A percentile compares a stretch with the other conserved stretches of the same genome.
Conservation (phyloP, 768 basidiomycete genomes). For the Boletus barrowsii region DNA sequence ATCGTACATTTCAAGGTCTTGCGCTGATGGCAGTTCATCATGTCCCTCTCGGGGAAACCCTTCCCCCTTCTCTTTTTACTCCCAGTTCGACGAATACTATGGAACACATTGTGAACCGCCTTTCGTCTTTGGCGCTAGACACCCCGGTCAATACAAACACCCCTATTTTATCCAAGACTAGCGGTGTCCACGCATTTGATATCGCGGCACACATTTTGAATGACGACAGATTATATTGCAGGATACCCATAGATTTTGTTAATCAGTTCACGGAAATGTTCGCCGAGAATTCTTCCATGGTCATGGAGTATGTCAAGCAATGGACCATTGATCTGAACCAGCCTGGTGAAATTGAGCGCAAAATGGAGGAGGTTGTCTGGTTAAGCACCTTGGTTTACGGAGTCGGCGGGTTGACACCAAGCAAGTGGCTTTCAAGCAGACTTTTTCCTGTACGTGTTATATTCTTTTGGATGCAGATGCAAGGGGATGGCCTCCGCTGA, state of each 20-base stretch:
- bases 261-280: constrained; percentile 14
- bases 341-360: constrained; percentile 43
- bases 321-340: constrained; percentile 42
- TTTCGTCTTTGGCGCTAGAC: constrained; percentile 12
- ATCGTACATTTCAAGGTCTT: constrained; percentile 18
- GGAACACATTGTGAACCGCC: not conserved
- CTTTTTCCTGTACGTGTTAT: constrained; percentile 50
- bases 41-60: constrained; percentile 37
- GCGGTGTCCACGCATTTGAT: constrained; percentile 38
- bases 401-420: constrained; percentile 53
- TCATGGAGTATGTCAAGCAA: constrained; percentile 29
- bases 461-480: not conserved
- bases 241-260: constrained; percentile 13
- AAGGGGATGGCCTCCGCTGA: not conserved
- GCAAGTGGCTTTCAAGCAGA: constrained; percentile 39
- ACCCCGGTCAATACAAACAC: not conserved
- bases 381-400: constrained; percentile 52
- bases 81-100: not conserved
- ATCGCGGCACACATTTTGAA: constrained; percentile 51
- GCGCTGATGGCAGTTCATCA: constrained; percentile 23
- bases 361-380: constrained; percentile 65
- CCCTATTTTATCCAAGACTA: not conserved
- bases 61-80: constrained; percentile 9
- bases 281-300: not conserved
- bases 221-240: constrained; percentile 36